phyloP scores from a whole-genome alignment of 177 flowering plant genomes.

The Tripterygium wilfordii region DNA sequence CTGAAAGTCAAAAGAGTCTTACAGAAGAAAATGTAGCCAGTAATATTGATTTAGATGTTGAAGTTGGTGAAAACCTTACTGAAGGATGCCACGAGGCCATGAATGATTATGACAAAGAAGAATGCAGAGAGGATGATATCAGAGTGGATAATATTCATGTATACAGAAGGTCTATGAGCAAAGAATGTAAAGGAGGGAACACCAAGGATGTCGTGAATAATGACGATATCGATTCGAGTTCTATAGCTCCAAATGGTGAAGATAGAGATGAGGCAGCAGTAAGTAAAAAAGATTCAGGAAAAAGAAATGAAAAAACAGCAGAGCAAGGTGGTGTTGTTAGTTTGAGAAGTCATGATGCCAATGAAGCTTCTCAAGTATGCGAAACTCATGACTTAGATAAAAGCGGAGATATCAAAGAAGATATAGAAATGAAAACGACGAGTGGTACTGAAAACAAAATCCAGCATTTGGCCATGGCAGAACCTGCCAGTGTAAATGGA shows the following conservation, averaged over 20 bases:
- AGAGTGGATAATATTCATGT: slow-evolving; percentile 31
- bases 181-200: slow-evolving; percentile 32
- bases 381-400: slow-evolving; percentile 18
- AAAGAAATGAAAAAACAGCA: slow-evolving; percentile 18
- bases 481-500: slow-evolving; percentile 17
- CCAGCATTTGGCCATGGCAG: slow-evolving; percentile 20
- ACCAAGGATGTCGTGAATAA: slow-evolving; percentile 15
- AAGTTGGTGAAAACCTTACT: slow-evolving; percentile 17
- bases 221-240: slow-evolving; percentile 16
- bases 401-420: slow-evolving; percentile 14
- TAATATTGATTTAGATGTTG: slow-evolving; percentile 25
- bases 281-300: slow-evolving; percentile 8
- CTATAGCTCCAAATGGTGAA: slow-evolving; percentile 9
- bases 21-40: slow-evolving; percentile 21
- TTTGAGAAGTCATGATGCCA: slow-evolving; percentile 14
- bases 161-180: slow-evolving; percentile 32
- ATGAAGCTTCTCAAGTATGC: slow-evolving; percentile 15
- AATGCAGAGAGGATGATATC: slow-evolving; percentile 18
- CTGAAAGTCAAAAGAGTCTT: slow-evolving; percentile 20
- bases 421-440: slow-evolving; percentile 13
- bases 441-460: slow-evolving; percentile 16
- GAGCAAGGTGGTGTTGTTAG: slow-evolving; percentile 4
- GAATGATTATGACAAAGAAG: slow-evolving; percentile 18
- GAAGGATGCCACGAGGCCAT: slow-evolving; percentile 13
- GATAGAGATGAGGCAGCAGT: slow-evolving; percentile 23